Percentiles rank a stretch among this genome's conserved stretches.
Evolutionary conservation across 2,329 filamentous ascomycete species (phyloP).

Genomic region (Cladosporium sp.): DNA sequence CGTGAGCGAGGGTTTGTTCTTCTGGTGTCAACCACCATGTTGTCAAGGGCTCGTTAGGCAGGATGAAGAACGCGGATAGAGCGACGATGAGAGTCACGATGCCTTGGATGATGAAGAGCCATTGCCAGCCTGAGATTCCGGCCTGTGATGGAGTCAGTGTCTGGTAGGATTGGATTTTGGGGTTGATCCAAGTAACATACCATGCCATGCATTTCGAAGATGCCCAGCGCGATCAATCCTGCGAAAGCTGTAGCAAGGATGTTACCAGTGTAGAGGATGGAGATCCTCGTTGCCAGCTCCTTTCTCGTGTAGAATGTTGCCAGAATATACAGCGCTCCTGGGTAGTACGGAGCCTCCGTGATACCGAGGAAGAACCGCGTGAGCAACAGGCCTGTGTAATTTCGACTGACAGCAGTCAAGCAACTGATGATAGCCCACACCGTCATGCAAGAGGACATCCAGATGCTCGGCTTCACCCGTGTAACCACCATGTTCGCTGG

Average conservation of each 20-base stretch:
- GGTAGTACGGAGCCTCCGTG: constrained; percentile 15
- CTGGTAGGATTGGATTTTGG: too few species aligned
- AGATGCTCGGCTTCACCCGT: constrained; percentile 43
- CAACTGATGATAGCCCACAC: constrained; percentile 36
- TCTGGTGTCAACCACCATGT: constrained; percentile 47
- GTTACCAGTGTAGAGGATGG: background rate
- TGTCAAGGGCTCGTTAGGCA: constrained; percentile 63
- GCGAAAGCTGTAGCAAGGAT: background rate
- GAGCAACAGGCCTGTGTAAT: constrained; percentile 28
- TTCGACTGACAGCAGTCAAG: constrained; percentile 27
- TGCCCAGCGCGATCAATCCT: background rate
- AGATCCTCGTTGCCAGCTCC: background rate
- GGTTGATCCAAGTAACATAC: background rate
- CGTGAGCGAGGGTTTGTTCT: constrained; percentile 33
- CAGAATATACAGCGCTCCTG: constrained; percentile 22
- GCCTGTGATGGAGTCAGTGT: background rate
- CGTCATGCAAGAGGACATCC: constrained; percentile 37
- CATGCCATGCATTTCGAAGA: constrained; percentile 1
- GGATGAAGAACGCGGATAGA: constrained; percentile 55
- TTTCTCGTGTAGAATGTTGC: constrained; percentile 44
- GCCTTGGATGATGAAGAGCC: constrained; percentile 5
- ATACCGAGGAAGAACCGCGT: constrained; percentile 26
- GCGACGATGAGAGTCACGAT: constrained; percentile 59
- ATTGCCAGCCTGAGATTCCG: background rate
- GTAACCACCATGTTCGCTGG: constrained; percentile 49